phyloP scores from a whole-genome alignment of 2,329 filamentous ascomycete genomes.

The Sclerotinia trifoliorum region DNA sequence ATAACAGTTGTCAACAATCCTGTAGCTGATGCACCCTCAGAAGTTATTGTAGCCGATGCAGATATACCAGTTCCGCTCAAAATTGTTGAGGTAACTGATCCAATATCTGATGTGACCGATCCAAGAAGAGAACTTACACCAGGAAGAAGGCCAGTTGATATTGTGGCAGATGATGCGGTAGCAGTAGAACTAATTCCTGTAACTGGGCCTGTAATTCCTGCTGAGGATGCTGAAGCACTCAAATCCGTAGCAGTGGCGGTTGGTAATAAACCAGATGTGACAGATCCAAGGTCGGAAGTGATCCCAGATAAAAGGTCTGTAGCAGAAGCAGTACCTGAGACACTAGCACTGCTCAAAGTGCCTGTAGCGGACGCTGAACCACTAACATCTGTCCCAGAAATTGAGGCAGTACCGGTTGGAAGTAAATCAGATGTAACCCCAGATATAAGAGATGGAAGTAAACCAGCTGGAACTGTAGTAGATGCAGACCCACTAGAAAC shows the following conservation, averaged over 20 bases:
- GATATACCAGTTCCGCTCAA: neutral
- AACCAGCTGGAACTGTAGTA: neutral
- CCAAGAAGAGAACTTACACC: constrained; percentile 12
- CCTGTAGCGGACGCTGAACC: constrained; percentile 4
- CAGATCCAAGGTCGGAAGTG: constrained; percentile 2
- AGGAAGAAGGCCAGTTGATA: neutral
- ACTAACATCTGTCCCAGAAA: constrained; percentile 14
- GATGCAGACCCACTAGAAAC: neutral
- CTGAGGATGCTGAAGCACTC: constrained; percentile 15
- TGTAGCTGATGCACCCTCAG: neutral
- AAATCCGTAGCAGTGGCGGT: constrained; percentile 17
- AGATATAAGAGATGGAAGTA: neutral
- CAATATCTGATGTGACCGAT: constrained; percentile 2
- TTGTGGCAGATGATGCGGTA: neutral
- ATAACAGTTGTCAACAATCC: neutral
- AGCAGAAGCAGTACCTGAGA: neutral
- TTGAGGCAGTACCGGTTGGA: neutral
- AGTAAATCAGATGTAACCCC: constrained; percentile 4
- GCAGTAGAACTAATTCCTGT: constrained; percentile 1
- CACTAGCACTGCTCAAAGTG: neutral
- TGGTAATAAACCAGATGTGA: constrained; percentile 6
- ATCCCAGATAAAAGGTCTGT: too few relatives aligned
- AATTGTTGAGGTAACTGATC: neutral
- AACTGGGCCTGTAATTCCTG: constrained; percentile 17
- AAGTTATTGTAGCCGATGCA: neutral